Base-by-base conservation (phyloP, 192 early-diverging fungal genomes). In the Fimicolochytrium jonesii region DNA sequence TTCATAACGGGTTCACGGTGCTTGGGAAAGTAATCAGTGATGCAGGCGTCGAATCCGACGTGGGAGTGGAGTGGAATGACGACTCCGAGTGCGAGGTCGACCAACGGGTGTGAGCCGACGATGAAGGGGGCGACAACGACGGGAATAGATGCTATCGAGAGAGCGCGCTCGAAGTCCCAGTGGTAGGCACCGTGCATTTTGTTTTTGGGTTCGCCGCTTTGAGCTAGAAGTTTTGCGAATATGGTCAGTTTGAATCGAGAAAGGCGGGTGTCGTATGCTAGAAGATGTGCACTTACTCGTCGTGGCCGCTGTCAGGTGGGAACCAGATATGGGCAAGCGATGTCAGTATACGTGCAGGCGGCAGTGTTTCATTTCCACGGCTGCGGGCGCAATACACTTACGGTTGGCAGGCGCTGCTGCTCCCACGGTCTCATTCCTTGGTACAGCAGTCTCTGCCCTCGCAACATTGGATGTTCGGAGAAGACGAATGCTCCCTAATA, bases 141-240 rank as follows among this genome's bases (percentile, higher is more conserved):
- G 22, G 94, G 93, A 23, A 92, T 66, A 55, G 88, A 65, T 22
- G 87, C 81, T 35, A 90, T 23, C 41, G 87, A 83, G 20, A 94
- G 69, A n/a, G 81, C 84, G 42, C 96, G 93, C 69, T 98, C 96
- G 68, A 88, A 80, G 81, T 89, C 85, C 96, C 96, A 98, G 81
- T 97, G 96, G 74, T 93, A 90, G 39, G 91, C 91, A 22, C 96
- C 96, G 67, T 90, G 82, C 36, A 87, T 74, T 25, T 64, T 59
- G 28, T 65, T 68, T 43, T 77, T 80, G 52, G 49, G 37, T 47
- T 69, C 59, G 35, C 59, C 59, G 17, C 46, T 5, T 22, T 49
- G 30, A 17, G 59, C 59, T 61, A 32, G n/a, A n/a, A n/a, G n/a
- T n/a, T 9, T 41, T 41, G 9, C 9, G 37, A 41, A n/a, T 41